Base-by-base conservation (phyloP, 2,329 filamentous ascomycete species). In the Keithomyces neogunnii region DNA sequence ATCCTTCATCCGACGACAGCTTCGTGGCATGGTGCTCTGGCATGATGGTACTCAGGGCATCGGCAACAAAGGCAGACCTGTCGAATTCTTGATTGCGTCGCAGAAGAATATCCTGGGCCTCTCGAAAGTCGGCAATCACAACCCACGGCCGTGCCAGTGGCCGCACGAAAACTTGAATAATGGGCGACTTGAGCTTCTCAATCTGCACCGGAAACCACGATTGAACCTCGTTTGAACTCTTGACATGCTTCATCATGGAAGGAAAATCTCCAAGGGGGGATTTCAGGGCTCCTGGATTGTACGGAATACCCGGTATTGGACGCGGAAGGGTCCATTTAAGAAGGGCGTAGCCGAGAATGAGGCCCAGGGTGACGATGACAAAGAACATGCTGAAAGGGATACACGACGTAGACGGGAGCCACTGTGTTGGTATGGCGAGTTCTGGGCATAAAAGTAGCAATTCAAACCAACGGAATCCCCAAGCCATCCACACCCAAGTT, bases 81-180 rank as follows among this genome's bases (percentile, higher is more conserved):
- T 69, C 63, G 47, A 70, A 69, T 31, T 70, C 67, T 32, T 57
- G 63, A 1, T 43, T 53, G 2, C 67, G 60, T 2, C 65, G 61
- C 6, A 63, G 52, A 32, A 63, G 51, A 8, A 71, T 64, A 48
- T 70, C 68, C 13, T 65, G 56, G 1, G 62, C 53, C 45, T 68
- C 64, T 6, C 60, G 57, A 45, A 63, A 66, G 54, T 68, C 63
- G 9, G 65, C 55, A 6, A 71, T 51, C 9, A 70, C 56, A 6
- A 70, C 55, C 5, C 54, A 57, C 2, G 68, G 66, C 47, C 57
- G 59, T 19, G 55, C 52, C 28, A 69, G 60, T 1, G 67, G 67
- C 31, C 58, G 52, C 10, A 67, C 50, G 49, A 69, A 71, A 45
- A 68, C 49, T 43, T 71, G 69, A 3, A 62, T 54, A 9, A 71